Base-by-base conservation (phyloP, 1,284 basidiomycete species). In the Filobasidium uniguttulatum region DNA sequence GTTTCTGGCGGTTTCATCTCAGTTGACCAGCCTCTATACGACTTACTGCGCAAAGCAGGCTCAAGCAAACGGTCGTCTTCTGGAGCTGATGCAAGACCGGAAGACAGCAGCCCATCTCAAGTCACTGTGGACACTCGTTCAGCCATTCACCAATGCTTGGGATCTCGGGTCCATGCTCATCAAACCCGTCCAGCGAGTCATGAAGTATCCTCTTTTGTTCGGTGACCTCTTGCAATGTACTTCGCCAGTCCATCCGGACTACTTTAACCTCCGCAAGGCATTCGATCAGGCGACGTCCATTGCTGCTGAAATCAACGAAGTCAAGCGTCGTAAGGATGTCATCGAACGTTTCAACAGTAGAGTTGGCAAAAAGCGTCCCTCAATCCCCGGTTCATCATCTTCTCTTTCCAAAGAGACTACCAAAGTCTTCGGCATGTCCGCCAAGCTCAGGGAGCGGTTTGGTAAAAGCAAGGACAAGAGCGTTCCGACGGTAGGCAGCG, bases 191-290 rank as follows among this genome's bases (percentile, higher is more conserved):
- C 88, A 91, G 61, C 78, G 87, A n/a, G 75, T 91, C 43, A 78
- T 89, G 57, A 94, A 93, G 65, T 96, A 96, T 63, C 83, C 90
- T 0, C 75, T 94, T 10, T 77, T 96, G 17, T 79, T 96, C 33
- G 71, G 72, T 17, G 80, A 87, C 45, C 81, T 96, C 51, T 75
- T 85, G 44, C 78, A 82, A 33, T 80, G 81, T 60, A 94, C 90
- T 0, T 79, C 82, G 1, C 77, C 81, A 23, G 68, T 72, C 10
- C 87, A 91, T 63, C 73, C 77, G 0, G 89, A 93, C 67, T 82
- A 80, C 61, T 73, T 73, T 40, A 74, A 74, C 44, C 74, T 91
- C 23, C 70, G 73, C 26, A 64, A 73, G 5, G 87, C 90, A 0
- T 78, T 80, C 15, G 69, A 70, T 53, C 75, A 75, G 59, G 81